Evolutionary conservation across 2,329 filamentous ascomycete genomes (phyloP), one percentile per base, ranked within the genome.

Genomic region (Penicillium crustosum): DNA sequence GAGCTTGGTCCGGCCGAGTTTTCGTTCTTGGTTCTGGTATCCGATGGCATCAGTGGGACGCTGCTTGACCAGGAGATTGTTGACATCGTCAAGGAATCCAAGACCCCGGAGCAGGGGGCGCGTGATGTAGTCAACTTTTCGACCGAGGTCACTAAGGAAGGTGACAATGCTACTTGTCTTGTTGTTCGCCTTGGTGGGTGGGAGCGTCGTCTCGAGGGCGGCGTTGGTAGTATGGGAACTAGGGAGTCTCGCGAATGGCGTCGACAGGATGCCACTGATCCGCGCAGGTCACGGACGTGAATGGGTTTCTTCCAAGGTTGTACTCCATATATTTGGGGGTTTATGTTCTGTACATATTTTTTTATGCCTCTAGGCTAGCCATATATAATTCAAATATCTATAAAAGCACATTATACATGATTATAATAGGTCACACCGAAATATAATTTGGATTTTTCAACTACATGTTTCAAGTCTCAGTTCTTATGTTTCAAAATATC

Each of bases 61-160:
- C 79, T 97, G 23, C 86, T 83, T 55, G 94, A 99, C 70, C 93
- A 97, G 77, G 94, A 99, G 77, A 91, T 97, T 61, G 93, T 97
- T 31, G 94, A 99, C 72, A 87, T 97, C 33, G 83, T 97, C 68
- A 97, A 97, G 75, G 94, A 99, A 76, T 90, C 92, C 6, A 87
- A 83, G 70, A 97, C 93, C 0, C 94, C 94, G 0, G 93, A 96
- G 66, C 86, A 96, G 71, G 94, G 87, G 3, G 87, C 91, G 1
- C 83, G 82, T 58, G 86, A 88, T 60, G 85, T 99, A 8, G 91
- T 96, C 29, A 85, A 86, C 55, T 97, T 94, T 74, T 92, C 93
- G 0, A 94, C 90, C 0, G 94, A 97, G 76, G 89, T 96, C 4
- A 87, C 85, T 27, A 80, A 72, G 3, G 81, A 85, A 47, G 84